Evolutionary conservation across 1,139 yeast genomes (phyloP).

Genomic region (Diutina catenulata): DNA sequence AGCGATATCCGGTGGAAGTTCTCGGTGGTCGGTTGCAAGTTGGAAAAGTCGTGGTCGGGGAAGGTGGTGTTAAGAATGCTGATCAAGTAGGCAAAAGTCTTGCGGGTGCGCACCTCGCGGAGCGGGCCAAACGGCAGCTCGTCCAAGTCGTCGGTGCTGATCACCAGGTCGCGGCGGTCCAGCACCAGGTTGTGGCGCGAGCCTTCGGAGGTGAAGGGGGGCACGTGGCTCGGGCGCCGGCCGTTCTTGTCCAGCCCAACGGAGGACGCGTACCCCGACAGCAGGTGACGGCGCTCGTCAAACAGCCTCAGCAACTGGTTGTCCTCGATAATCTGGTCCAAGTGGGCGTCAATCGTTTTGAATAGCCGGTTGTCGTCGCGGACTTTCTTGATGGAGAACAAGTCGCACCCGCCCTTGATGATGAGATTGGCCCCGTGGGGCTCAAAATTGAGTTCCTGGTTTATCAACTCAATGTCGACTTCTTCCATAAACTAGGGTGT

Average conservation of each 20-base stretch:
- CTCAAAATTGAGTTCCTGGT: conserved; percentile 78
- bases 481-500: conserved; percentile 71
- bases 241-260: not conserved
- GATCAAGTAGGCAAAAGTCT: conserved; percentile 81
- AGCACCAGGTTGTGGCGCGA: conserved; percentile 3
- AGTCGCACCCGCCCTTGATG: conserved; percentile 76
- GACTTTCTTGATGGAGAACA: conserved; percentile 88
- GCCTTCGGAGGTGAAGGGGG: not conserved
- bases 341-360: conserved; percentile 76
- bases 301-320: conserved; percentile 31
- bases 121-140: conserved; percentile 92
- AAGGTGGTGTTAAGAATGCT: conserved; percentile 85
- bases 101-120: conserved; percentile 69
- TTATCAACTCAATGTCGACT: conserved; percentile 79
- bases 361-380: conserved; percentile 82
- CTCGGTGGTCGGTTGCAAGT: conserved; percentile 80
- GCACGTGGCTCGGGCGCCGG: not conserved
- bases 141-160: conserved; percentile 15
- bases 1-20: conserved; percentile 31
- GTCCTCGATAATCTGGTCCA: conserved; percentile 55
- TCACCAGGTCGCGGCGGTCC: not conserved
- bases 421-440: conserved; percentile 77
- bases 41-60: conserved; percentile 91
- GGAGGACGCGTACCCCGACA: conserved; percentile 14
- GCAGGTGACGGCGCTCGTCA: conserved; percentile 27